Base-by-base conservation (phyloP, 345 rosid species). In the Eucalyptus erythrocorys region DNA sequence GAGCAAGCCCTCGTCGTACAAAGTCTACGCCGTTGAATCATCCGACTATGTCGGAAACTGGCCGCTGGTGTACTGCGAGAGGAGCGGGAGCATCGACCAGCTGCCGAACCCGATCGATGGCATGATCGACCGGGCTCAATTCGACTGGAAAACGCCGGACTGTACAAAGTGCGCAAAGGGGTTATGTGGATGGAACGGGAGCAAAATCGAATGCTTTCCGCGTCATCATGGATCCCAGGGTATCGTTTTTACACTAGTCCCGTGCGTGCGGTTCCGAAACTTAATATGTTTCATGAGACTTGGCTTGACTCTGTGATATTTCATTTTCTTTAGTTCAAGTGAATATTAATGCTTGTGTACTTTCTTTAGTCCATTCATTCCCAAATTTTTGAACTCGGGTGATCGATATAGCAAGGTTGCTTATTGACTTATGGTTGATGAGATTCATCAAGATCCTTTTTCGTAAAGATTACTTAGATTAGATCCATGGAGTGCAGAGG, bases 71-170 rank as follows among this genome's bases (percentile, higher is more conserved):
- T 19, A 19, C 47, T 71, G 82, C 47, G 82, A 71, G 82, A 71
- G 82, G 82, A 71, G 22, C 27, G 82, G 27, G 15, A 71, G 45
- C 14, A 4, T 71, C 4, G 82, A 71, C 45, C 12, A 0, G 27
- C 82, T 71, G 45, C 47, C 82, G 2, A 21, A 5, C 4, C 1
- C 3, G 47, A 71, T 71, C 45, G 0, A 5, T 6, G 1, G 3
- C 45, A 71, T 71, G 27, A 71, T 37, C 14, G 4, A 3, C 45
- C 4, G 1, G 27, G 82, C 45, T 37, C 45, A 6, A 5, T 71
- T 71, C 26, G 7, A 37, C 2, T 71, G 82, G 82, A 21, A 11
- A 10, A 5, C 22, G 27, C 45, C 82, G 27, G 8, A 71, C 27
- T 71, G 82, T 37, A 37, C 3, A 3, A 3, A 11, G 13, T 71